Evolutionary conservation across 2,329 filamentous ascomycete genomes (phyloP).

Genomic region (Lasiodiplodia gonubiensis): DNA sequence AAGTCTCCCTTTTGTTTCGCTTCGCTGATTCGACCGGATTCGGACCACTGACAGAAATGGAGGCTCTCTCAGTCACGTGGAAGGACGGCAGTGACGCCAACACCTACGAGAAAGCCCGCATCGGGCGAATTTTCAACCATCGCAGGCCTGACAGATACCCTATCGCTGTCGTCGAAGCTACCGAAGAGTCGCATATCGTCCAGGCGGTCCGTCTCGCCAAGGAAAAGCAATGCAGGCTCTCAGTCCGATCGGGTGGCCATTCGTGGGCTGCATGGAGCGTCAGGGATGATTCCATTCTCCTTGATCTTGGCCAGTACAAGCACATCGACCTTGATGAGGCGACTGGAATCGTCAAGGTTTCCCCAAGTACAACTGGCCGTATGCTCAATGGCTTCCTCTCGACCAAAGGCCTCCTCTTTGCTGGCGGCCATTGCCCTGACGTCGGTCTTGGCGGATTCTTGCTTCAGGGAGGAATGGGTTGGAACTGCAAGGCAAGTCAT

Average conservation of each 20-base stretch:
- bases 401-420: slow-evolving; percentile 54
- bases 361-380: slow-evolving; percentile 56
- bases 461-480: slow-evolving; percentile 64
- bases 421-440: slow-evolving; percentile 62
- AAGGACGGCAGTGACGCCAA: slow-evolving; percentile 22
- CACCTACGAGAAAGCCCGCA: slow-evolving; percentile 46
- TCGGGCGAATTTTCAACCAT: slow-evolving; percentile 55
- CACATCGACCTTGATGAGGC: slow-evolving; percentile 48
- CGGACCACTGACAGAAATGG: slow-evolving; percentile 4
- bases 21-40: background rate
- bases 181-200: slow-evolving; percentile 35
- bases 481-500: slow-evolving; percentile 58
- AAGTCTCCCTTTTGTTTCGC: background rate
- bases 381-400: slow-evolving; percentile 51
- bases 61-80: slow-evolving; percentile 32
- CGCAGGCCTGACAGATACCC: slow-evolving; percentile 50
- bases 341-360: slow-evolving; percentile 49
- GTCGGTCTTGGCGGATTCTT: slow-evolving; percentile 64
- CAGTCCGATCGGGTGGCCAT: slow-evolving; percentile 58
- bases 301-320: slow-evolving; percentile 51
- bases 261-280: slow-evolving; percentile 59
- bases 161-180: slow-evolving; percentile 50
- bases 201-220: slow-evolving; percentile 46
- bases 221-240: slow-evolving; percentile 46
- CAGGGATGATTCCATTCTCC: slow-evolving; percentile 53